Evolutionary conservation across 1,139 yeast species (phyloP).

Genomic region (Hansenula anomala): DNA sequence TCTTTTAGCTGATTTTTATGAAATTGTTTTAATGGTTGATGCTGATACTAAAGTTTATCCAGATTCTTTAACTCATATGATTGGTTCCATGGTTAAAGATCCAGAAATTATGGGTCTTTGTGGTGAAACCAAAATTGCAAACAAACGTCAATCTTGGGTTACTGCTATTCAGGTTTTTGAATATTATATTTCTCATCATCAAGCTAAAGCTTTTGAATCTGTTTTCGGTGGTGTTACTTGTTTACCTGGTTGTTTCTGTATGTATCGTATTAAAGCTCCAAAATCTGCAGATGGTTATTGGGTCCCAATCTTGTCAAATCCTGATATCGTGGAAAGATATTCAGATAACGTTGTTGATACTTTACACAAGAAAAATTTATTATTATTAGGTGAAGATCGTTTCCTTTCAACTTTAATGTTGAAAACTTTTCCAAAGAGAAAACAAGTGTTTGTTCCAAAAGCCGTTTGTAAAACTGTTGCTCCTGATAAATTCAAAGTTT

Average conservation of each 20-base stretch:
- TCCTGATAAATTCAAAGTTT: conserved; percentile 75
- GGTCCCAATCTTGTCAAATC: conserved; percentile 95
- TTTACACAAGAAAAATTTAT: conserved; percentile 82
- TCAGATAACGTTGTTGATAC: conserved; percentile 86
- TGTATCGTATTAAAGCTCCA: conserved; percentile 92
- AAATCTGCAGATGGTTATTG: conserved; percentile 88
- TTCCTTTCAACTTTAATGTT: conserved; percentile 86
- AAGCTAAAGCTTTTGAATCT: conserved; percentile 93
- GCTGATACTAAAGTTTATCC: conserved; percentile 94
- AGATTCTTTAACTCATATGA: conserved; percentile 89
- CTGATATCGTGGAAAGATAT: conserved; percentile 93
- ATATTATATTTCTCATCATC: conserved; percentile 94
- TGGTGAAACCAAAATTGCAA: conserved; percentile 95
- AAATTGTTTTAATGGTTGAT: conserved; percentile 88
- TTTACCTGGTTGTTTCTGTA: conserved; percentile 95
- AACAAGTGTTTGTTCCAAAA: conserved; percentile 88
- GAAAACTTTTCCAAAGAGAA: conserved; percentile 88
- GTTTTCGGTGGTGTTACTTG: conserved; percentile 97
- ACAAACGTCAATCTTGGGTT: conserved; percentile 85
- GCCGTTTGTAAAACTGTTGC: conserved; percentile 95
- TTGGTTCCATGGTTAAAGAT: conserved; percentile 87
- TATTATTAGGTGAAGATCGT: conserved; percentile 92
- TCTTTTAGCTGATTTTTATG: conserved; percentile 81
- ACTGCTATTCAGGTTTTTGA: conserved; percentile 95
- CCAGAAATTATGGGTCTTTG: conserved; percentile 92